Evolutionary conservation across 768 basidiomycete species (phyloP).

Genomic region (Melanogaster broomeanus): DNA sequence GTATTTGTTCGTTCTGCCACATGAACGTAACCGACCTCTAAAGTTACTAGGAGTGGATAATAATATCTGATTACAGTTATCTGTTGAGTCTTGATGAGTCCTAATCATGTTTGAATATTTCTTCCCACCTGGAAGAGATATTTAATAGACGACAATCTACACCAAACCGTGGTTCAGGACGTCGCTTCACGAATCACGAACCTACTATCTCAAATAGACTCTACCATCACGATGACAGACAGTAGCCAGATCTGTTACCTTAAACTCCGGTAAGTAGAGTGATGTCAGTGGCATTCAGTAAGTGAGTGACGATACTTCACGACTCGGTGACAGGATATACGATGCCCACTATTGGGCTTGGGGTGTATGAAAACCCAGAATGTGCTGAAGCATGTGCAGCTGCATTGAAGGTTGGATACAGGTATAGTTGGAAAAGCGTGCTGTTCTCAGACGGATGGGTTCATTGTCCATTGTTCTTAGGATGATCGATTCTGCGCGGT

Average conservation of each 20-base stretch:
- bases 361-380: conserved; percentile 21
- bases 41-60: no score
- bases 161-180: no score
- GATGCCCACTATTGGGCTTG: conserved; percentile 29
- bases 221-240: conserved; percentile 8
- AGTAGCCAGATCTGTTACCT: conserved; percentile 4
- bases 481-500: conserved; percentile 28
- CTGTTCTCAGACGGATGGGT: background rate
- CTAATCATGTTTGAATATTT: no score
- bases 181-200: no score
- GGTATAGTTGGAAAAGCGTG: conserved; percentile 10
- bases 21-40: background rate
- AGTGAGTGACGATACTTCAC: background rate
- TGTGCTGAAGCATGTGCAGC: conserved; percentile 14
- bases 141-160: no score
- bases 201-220: no score
- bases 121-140: no score
- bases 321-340: conserved; percentile 14
- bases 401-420: conserved; percentile 28
- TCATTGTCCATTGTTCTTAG: conserved; percentile 10
- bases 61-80: no score
- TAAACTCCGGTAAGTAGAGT: conserved; percentile 9
- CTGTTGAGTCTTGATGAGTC: no score
- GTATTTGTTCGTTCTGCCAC: conserved; percentile 15
- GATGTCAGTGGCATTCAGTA: no score